A percentile compares a stretch with the other conserved stretches of the same genome.
Evolutionary conservation across 768 basidiomycete genomes (phyloP).

Genomic region (Sarcodon sp.): DNA sequence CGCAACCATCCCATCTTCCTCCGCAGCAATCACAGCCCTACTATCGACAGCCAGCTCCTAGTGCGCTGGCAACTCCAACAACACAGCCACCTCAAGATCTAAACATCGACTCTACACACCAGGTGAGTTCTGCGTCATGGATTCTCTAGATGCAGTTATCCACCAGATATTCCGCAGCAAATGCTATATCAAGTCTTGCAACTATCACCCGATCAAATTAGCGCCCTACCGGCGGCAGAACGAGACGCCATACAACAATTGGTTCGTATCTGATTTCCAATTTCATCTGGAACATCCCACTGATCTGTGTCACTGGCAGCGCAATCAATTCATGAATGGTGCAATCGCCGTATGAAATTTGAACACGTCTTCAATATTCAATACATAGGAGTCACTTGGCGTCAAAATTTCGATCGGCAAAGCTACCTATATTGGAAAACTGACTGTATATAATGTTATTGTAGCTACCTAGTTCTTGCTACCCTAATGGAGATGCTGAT

Average conservation of each 20-base stretch:
- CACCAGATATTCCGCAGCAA: conserved; percentile 26
- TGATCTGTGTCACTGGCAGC: neutral
- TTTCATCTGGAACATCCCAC: neutral
- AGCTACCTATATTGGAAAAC: no score
- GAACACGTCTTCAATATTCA: neutral
- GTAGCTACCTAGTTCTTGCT: no score
- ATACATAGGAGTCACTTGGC: neutral
- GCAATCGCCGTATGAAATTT: neutral
- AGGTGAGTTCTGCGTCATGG: conserved; percentile 19
- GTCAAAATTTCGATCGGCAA: neutral
- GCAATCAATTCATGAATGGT: neutral
- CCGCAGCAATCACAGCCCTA: conserved; percentile 17
- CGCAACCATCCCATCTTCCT: conserved; percentile 18
- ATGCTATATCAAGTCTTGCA: conserved; percentile 83
- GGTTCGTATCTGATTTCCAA: conserved; percentile 25
- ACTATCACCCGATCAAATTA: conserved; percentile 75
- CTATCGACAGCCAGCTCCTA: conserved; percentile 12
- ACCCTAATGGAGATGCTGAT: no score
- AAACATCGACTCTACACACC: conserved; percentile 36
- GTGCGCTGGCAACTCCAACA: neutral
- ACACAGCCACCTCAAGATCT: neutral
- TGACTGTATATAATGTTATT: no score
- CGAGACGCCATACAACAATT: conserved; percentile 70
- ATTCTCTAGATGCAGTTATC: conserved; percentile 9
- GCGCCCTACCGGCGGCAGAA: conserved; percentile 65